Percentiles rank a stretch among this genome's conserved stretches.
Evolutionary conservation across 768 basidiomycete species (phyloP).

Genomic region (Gautieria morchelliformis): DNA sequence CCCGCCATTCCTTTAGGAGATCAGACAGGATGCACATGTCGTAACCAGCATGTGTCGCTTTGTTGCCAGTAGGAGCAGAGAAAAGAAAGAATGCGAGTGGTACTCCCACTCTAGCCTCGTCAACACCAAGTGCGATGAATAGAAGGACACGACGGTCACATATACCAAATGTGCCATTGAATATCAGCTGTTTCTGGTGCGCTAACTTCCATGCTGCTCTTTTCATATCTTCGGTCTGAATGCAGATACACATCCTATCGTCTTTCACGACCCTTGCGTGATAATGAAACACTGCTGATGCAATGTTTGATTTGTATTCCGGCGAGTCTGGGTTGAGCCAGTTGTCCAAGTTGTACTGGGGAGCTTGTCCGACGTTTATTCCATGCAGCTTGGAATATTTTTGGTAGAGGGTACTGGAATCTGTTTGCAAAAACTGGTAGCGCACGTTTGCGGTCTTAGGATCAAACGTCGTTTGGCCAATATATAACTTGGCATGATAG

Average conservation of each 20-base stretch:
- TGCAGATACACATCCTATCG: slow-evolving; percentile 23
- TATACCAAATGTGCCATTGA: slow-evolving; percentile 18
- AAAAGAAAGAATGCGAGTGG: no score
- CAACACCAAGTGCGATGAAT: no score
- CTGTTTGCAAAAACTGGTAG: slow-evolving; percentile 5
- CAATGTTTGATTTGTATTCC: slow-evolving; percentile 11
- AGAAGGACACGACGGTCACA: slow-evolving; percentile 12
- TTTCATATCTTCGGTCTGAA: slow-evolving; percentile 17
- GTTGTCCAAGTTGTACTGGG: slow-evolving; percentile 16
- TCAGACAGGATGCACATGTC: no score
- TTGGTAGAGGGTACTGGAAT: slow-evolving; percentile 15
- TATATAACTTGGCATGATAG: neutral
- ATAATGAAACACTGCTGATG: slow-evolving; percentile 20
- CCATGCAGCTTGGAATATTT: slow-evolving; percentile 14
- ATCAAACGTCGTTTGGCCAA: neutral
- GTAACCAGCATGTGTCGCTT: no score
- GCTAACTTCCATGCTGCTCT: slow-evolving; percentile 15
- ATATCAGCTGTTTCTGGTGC: slow-evolving; percentile 14
- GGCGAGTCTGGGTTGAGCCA: slow-evolving; percentile 19
- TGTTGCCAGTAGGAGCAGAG: no score
- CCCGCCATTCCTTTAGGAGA: no score
- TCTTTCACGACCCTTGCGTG: slow-evolving; percentile 9
- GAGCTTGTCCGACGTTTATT: slow-evolving; percentile 3
- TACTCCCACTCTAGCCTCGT: no score
- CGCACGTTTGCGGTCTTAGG: neutral